Evolutionary conservation across 1,139 yeast species (phyloP).

Genomic region (Taiozyma sp.): DNA sequence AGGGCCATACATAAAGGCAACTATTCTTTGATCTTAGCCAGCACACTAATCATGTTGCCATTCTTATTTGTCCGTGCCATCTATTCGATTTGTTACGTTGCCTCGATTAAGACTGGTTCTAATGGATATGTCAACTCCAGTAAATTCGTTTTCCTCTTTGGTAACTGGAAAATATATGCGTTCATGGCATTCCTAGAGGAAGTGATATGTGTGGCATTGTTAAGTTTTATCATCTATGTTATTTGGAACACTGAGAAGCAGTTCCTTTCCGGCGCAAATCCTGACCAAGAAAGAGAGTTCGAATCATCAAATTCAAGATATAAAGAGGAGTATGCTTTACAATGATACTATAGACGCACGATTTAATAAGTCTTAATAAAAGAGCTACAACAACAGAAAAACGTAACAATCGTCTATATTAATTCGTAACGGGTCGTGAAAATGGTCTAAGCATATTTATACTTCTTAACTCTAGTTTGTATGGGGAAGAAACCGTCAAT

Average conservation of each 20-base stretch:
- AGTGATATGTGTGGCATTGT: conserved; percentile 4
- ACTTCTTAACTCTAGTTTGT: background rate
- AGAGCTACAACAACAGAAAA: background rate
- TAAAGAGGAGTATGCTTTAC: background rate
- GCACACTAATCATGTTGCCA: background rate
- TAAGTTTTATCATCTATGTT: background rate
- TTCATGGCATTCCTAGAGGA: conserved; percentile 2
- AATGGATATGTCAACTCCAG: background rate
- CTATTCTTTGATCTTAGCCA: background rate
- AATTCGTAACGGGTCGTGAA: background rate
- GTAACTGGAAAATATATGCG: background rate
- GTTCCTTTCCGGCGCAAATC: background rate
- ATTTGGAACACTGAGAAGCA: background rate
- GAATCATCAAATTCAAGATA: background rate
- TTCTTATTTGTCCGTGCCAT: background rate
- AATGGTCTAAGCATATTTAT: background rate
- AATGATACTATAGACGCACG: no score
- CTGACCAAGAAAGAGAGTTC: background rate
- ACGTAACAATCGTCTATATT: background rate
- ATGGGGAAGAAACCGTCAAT: background rate
- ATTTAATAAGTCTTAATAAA: background rate
- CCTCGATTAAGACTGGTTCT: background rate
- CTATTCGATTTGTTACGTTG: background rate
- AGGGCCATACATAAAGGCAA: background rate
- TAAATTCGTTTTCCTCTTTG: background rate